Evolutionary conservation across 768 basidiomycete species (phyloP).

Genomic region (Pleurotus giganteus): DNA sequence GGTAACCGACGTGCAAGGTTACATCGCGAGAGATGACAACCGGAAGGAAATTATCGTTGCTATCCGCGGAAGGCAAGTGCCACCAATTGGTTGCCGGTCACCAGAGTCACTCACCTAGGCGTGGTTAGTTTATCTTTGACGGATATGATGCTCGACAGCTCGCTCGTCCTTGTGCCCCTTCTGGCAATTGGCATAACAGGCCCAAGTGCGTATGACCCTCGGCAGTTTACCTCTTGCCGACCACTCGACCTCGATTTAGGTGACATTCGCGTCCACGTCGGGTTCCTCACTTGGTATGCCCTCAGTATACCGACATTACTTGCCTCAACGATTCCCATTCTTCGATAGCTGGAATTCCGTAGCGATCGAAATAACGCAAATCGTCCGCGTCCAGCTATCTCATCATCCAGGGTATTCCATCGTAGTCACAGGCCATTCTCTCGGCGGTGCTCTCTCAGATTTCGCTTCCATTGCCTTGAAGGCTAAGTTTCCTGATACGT

Average conservation of each 20-base stretch:
- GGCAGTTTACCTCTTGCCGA: neutral
- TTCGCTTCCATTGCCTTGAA: slow-evolving; percentile 45
- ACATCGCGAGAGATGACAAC: slow-evolving; percentile 41
- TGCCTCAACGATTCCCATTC: neutral
- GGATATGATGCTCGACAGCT: slow-evolving; percentile 20
- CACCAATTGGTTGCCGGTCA: slow-evolving; percentile 14
- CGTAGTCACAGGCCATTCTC: slow-evolving; percentile 50
- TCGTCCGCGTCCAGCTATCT: slow-evolving; percentile 33
- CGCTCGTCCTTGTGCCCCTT: slow-evolving; percentile 19
- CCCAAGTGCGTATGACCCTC: slow-evolving; percentile 16
- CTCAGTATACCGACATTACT: neutral
- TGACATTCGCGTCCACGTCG: slow-evolving; percentile 30
- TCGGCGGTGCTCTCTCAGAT: slow-evolving; percentile 51
- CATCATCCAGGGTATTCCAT: slow-evolving; percentile 36
- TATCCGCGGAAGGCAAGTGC: slow-evolving; percentile 36
- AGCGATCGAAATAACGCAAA: slow-evolving; percentile 34
- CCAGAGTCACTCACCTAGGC: neutral
- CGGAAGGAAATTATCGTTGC: slow-evolving; percentile 39
- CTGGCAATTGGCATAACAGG: slow-evolving; percentile 21
- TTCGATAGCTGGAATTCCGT: slow-evolving; percentile 48
- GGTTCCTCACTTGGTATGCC: slow-evolving; percentile 33
- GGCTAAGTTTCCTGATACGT: slow-evolving; percentile 37
- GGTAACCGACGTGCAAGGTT: slow-evolving; percentile 40
- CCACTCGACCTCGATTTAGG: slow-evolving; percentile 9
- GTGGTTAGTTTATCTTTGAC: slow-evolving; percentile 17